Percentiles rank a stretch among this genome's conserved stretches.
These are phyloP conservation scores for Diaporthe eres DNA, from an alignment of 2,329 filamentous ascomycete species.

Conservation along the genomic window DNA sequence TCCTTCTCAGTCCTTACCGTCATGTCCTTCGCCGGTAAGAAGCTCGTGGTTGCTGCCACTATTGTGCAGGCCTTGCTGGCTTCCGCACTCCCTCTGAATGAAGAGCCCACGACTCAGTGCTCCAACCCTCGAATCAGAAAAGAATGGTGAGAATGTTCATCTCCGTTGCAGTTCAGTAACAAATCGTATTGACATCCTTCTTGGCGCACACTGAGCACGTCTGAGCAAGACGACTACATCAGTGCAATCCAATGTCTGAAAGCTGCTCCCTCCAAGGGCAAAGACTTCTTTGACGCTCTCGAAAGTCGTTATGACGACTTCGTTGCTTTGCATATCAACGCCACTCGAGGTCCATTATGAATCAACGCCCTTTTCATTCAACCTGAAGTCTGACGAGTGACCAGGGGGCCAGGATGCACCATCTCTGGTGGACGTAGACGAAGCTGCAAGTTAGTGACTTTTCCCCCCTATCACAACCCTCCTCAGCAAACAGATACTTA, in stretches of 20 bases:
- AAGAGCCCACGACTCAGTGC: neutral
- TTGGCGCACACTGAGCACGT: neutral
- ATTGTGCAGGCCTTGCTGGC: neutral
- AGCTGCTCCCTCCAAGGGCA: conserved; percentile 49
- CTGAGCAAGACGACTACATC: conserved; percentile 46
- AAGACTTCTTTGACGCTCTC: conserved; percentile 29
- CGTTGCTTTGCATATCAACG: conserved; percentile 44
- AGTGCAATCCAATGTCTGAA: conserved; percentile 48
- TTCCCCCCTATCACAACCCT: neutral
- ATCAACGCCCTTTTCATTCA: neutral
- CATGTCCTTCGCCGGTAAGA: neutral
- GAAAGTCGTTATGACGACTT: conserved; percentile 51
- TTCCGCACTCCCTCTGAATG: neutral
- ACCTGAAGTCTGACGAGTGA: neutral
- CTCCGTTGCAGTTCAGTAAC: neutral
- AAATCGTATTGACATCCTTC: neutral
- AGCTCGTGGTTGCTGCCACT: neutral
- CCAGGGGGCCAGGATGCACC: neutral
- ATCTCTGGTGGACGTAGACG: neutral
- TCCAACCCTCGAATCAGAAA: neutral
- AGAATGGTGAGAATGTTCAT: neutral
- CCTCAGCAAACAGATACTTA: neutral
- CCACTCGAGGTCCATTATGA: neutral
- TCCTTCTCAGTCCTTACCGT: neutral
- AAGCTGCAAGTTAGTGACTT: neutral